A percentile compares a stretch with the other conserved stretches of the same genome.
phyloP scores from a whole-genome alignment of 2,329 filamentous ascomycete genomes.

The Aspergillaceae sp. region DNA sequence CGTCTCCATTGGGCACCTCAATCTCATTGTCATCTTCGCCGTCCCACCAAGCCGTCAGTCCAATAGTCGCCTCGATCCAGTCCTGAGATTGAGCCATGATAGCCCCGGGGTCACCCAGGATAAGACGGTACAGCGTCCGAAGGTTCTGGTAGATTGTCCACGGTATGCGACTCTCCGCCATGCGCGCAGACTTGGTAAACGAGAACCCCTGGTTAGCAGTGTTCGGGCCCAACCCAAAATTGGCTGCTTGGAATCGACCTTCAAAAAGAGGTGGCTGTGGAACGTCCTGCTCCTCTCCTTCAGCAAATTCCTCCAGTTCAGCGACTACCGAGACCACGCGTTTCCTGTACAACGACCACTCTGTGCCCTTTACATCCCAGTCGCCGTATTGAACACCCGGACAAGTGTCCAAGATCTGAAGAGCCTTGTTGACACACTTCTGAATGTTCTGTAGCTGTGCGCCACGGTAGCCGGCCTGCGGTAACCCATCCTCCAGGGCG shows the following conservation, averaged over 20 bases:
- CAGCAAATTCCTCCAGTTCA: conserved; percentile 67
- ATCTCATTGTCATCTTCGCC: conserved; percentile 55
- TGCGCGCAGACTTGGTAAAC: conserved; percentile 57
- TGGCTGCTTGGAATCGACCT: conserved; percentile 39
- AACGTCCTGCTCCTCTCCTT: conserved; percentile 53
- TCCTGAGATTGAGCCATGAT: conserved; percentile 73
- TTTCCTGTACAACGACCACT: conserved; percentile 78
- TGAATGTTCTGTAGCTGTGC: conserved; percentile 70
- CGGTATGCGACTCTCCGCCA: conserved; percentile 77
- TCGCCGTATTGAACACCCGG: conserved; percentile 56
- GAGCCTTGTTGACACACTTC: conserved; percentile 59
- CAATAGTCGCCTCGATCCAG: conserved; percentile 84
- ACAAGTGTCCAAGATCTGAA: conserved; percentile 62
- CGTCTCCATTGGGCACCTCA: conserved; percentile 12
- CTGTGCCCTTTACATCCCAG: conserved; percentile 74
- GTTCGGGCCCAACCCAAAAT: conserved; percentile 37
- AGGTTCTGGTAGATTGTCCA: conserved; percentile 86
- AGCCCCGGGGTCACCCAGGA: conserved; percentile 65
- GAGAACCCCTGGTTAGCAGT: conserved; percentile 45
- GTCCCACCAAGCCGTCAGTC: conserved; percentile 86
- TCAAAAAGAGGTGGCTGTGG: conserved; percentile 31
- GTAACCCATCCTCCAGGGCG: conserved; percentile 53
- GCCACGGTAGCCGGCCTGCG: conserved; percentile 61
- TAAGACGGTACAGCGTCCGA: conserved; percentile 67
- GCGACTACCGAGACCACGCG: conserved; percentile 61